phyloP scores from a whole-genome alignment of 345 rosid species.

The Eucalyptus lansdowneana region DNA sequence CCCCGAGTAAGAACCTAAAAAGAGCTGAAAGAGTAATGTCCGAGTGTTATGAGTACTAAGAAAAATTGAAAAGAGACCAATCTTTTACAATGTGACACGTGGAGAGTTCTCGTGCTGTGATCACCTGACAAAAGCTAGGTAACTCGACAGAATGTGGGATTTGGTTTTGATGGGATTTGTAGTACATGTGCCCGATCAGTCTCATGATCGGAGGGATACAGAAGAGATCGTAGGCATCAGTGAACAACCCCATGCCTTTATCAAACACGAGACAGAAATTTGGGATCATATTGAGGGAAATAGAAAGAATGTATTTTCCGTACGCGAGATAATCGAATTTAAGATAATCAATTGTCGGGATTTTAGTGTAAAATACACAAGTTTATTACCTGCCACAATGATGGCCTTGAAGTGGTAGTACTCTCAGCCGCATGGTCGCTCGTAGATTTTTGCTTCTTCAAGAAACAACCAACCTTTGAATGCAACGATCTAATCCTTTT shows the following conservation, averaged over 20 bases:
- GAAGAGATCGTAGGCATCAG: background rate
- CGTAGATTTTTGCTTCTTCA: background rate
- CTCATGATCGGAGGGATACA: background rate
- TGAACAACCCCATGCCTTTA: background rate
- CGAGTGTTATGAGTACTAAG: background rate
- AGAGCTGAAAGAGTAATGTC: background rate
- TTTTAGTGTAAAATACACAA: background rate
- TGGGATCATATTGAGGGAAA: background rate
- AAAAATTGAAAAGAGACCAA: background rate
- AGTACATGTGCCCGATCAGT: background rate
- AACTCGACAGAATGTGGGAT: background rate
- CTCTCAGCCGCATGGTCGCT: background rate
- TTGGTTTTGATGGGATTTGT: background rate
- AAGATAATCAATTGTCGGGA: background rate
- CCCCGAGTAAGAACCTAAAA: background rate
- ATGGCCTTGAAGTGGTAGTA: background rate
- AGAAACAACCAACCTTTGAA: background rate
- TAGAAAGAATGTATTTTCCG: background rate
- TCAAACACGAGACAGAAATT: background rate
- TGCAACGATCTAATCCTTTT: background rate
- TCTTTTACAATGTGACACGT: background rate
- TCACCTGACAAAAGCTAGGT: background rate
- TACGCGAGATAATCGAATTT: background rate
- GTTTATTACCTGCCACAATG: background rate
- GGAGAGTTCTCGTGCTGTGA: background rate